Evolutionary conservation across 257 asterid species (phyloP), one percentile per base, ranked within the genome.

Genomic region (Salvia rosmarinus): DNA sequence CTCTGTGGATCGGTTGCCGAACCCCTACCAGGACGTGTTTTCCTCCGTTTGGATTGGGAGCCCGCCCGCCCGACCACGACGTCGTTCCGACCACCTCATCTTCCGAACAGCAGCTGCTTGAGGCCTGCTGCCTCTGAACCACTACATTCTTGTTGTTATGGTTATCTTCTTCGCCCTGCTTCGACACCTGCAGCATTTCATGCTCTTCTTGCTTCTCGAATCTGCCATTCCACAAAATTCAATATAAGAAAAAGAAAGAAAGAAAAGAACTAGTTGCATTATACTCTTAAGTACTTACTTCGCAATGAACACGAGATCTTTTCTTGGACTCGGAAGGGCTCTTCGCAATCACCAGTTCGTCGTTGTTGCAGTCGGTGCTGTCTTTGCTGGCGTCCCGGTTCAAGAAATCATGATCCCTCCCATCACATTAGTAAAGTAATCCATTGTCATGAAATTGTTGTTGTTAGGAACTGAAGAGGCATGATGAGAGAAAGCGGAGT

Each of bases 1-100:
- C 89, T 85, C 76, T 82, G 87, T 9, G 89, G 85, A 65, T 85
- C 88, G 19, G 88, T 83, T 11, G 86, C 88, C 2, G 88, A 78
- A 50, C 88, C 90, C 74, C 87, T 76, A 61, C 70, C 54, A 9
- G 87, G 85, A 46, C 81, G 83, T 67, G 83, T 54, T 74, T 79
- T 78, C 16, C 30, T 25, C 78, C 86, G 2, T 11, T 70, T 13
- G 59, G 49, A 61, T 79, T 79, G 51, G 39, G 54, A 25, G 67
- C 64, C 16, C 72, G 75, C 30, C 59, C 57, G 4, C 43, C 54
- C 3, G 83, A 83, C 52, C 75, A 58, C 19, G 81, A 79, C 64
- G 67, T 28, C 51, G 30, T 62, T 64, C 54, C 75, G 0, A 49
- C 64, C 32, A 43, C 5, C 66, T 82, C 77, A 25, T 80, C 88